Evolutionary conservation across 2,329 filamentous ascomycete genomes (phyloP).

Genomic region (Aspergillus tanneri): DNA sequence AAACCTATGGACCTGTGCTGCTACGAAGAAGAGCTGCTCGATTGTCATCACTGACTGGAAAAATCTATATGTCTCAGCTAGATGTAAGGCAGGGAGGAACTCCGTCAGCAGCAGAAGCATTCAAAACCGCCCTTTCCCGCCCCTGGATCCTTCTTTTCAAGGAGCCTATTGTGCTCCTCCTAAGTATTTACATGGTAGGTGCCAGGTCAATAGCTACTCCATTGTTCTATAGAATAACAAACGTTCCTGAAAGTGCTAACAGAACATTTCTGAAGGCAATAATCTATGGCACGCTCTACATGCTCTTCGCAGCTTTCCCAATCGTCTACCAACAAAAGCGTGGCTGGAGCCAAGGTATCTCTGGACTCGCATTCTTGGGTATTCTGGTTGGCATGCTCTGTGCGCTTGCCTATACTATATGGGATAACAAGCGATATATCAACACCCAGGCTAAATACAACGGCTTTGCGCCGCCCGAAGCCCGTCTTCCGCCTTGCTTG

Average conservation of each 20-base stretch:
- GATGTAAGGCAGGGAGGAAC: background rate
- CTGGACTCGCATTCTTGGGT: conserved; percentile 3
- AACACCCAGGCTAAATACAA: background rate
- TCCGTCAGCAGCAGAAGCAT: background rate
- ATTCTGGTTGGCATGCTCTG: conserved; percentile 3
- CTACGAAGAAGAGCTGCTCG: conserved; percentile 3
- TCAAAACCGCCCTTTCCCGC: conserved; percentile 3
- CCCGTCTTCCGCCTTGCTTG: conserved; percentile 2
- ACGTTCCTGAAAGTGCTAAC: too few relatives aligned
- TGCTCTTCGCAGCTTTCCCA: conserved; percentile 6
- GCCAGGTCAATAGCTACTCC: too few relatives aligned
- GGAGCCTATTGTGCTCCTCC: conserved; percentile 1
- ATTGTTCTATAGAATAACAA: too few relatives aligned
- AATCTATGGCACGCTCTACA: conserved; percentile 5
- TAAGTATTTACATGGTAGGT: conserved; percentile 6
- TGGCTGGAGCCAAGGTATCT: conserved; percentile 7
- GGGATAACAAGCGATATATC: conserved; percentile 4
- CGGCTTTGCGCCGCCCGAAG: background rate
- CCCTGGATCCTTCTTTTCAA: conserved; percentile 4
- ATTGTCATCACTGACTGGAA: background rate
- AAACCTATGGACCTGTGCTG: conserved; percentile 4
- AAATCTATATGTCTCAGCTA: background rate
- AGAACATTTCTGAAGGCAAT: too few relatives aligned
- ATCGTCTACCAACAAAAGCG: conserved; percentile 4
- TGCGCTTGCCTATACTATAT: background rate